Percentiles rank a stretch among this genome's conserved stretches.
phyloP scores from a whole-genome alignment of 768 basidiomycete species.

The Mycena rebaudengoi region DNA sequence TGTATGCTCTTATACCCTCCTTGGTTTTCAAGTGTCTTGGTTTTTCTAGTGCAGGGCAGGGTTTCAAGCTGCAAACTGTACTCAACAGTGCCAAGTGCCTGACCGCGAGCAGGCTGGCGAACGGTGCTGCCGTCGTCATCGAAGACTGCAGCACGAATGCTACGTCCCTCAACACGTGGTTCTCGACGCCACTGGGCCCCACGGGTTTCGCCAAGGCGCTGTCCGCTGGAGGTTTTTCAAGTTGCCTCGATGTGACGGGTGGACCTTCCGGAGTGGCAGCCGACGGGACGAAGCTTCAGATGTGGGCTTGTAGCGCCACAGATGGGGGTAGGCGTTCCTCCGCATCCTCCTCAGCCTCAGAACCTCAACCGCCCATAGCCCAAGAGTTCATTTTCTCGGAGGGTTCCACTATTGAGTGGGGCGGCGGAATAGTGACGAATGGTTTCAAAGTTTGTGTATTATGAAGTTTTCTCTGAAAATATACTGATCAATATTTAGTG shows the following conservation, averaged over 20 bases:
- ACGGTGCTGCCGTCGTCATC: slow-evolving; percentile 4
- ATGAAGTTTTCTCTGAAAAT: background rate
- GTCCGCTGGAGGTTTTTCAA: background rate
- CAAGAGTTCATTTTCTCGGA: background rate
- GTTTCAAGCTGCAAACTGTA: background rate
- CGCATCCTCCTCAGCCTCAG: background rate
- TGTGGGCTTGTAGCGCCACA: background rate
- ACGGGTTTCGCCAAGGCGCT: background rate
- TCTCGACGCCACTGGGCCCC: background rate
- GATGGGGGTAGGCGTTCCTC: background rate
- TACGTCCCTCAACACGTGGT: slow-evolving; percentile 5
- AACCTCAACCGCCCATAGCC: background rate
- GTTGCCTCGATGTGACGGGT: slow-evolving; percentile 1
- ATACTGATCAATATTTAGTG: slow-evolving; percentile 5
- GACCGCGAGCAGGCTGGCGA: slow-evolving; percentile 1
- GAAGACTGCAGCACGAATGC: slow-evolving; percentile 10
- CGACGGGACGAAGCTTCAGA: slow-evolving; percentile 10
- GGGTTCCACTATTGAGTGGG: background rate
- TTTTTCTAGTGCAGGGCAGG: slow-evolving; percentile 1
- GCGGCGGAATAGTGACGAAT: background rate
- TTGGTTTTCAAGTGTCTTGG: slow-evolving; percentile 5
- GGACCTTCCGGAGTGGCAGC: background rate
- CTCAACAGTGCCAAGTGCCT: slow-evolving; percentile 4
- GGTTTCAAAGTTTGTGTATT: slow-evolving; percentile 3
- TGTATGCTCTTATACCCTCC: background rate